These are phyloP conservation scores for Elsinoe fawcettii DNA, from an alignment of 2,329 filamentous ascomycete genomes.

Conservation along the genomic window DNA sequence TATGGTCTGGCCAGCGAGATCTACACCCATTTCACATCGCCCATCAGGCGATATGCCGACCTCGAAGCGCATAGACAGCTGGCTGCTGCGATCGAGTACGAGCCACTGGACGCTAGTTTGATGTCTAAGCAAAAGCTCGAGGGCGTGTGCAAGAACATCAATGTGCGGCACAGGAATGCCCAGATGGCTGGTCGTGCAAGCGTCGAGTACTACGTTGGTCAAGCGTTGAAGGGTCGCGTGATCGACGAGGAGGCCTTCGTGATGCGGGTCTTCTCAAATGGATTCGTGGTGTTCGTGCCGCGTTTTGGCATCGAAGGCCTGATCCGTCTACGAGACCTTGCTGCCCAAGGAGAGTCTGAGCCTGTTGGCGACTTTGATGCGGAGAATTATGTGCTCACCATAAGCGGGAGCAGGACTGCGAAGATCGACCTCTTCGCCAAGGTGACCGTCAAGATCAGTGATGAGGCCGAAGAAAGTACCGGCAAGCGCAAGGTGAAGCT, in stretches of 20 bases:
- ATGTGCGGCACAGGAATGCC: slow-evolving; percentile 91
- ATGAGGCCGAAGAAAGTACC: slow-evolving; percentile 90
- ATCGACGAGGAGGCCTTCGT: slow-evolving; percentile 87
- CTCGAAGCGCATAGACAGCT: slow-evolving; percentile 89
- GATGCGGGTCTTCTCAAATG: slow-evolving; percentile 96
- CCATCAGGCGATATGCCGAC: slow-evolving; percentile 96
- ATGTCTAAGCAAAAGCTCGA: slow-evolving; percentile 80
- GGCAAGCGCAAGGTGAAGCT: slow-evolving; percentile 88
- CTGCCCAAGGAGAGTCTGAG: slow-evolving; percentile 48
- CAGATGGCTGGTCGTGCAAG: slow-evolving; percentile 90
- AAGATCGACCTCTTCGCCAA: slow-evolving; percentile 83
- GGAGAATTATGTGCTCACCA: slow-evolving; percentile 70
- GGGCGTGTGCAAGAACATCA: slow-evolving; percentile 96
- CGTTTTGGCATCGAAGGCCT: slow-evolving; percentile 91
- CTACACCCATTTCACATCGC: slow-evolving; percentile 97
- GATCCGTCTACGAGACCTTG: slow-evolving; percentile 77
- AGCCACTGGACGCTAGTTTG: slow-evolving; percentile 70
- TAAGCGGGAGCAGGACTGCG: slow-evolving; percentile 44
- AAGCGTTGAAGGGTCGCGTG: slow-evolving; percentile 73
- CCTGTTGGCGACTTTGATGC: slow-evolving; percentile 77
- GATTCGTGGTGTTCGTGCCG: slow-evolving; percentile 92
- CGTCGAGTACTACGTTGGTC: slow-evolving; percentile 96
- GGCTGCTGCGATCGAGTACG: slow-evolving; percentile 90
- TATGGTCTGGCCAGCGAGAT: slow-evolving; percentile 95
- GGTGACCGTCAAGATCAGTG: slow-evolving; percentile 78